Base-by-base conservation (phyloP, 2,329 filamentous ascomycete species). In the Neonectria sp. region DNA sequence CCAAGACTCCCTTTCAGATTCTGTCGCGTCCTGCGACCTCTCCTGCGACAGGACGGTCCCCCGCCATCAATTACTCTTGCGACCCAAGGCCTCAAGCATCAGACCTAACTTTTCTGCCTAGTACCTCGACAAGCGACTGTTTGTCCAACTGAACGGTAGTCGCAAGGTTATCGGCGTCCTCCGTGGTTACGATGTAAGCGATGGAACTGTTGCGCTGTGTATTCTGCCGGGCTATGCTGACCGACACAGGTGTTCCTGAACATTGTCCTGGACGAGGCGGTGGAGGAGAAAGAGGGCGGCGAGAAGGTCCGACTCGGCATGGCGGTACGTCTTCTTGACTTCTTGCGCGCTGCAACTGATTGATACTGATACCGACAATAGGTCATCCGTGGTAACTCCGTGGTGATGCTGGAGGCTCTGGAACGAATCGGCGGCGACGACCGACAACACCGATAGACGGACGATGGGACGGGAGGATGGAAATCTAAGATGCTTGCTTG, bases 41-140 rank as follows among this genome's bases (percentile, higher is more conserved):
- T 29, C 15, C 9, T 33, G 11, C n/a, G 62, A 29, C 4, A n/a
- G 24, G 40, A 11, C 25, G 37, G 29, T 15, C 11, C 27, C 11
- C 17, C 11, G 60, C 13, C 17, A n/a, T 53, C 43, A n/a, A 31
- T 25, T 31, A 15, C 33, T 51, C 27, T 67, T 60, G 56, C 59
- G 31, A 62, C 40, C 17, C 61, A 12, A 48, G 57, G 5, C 48
- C 7, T 13, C 25, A 35, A 68, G 43, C 48, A 33, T 52, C 25
- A 31, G 46, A 68, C 78, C 78, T 80, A 75, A 80, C 76, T 64
- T 63, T 65, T 68, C 65, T 25, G 25, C 58, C 56, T 77, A 99
- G 96, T 99, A 99, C 84, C 95, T 99, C 84, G 96, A 99, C 88
- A 99, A 99, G 90, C 90, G 95, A 84, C 90, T 99, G 79, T 97